These are phyloP conservation scores for Cadophora malorum DNA, from an alignment of 2,329 filamentous ascomycete genomes.

Conservation along the genomic window DNA sequence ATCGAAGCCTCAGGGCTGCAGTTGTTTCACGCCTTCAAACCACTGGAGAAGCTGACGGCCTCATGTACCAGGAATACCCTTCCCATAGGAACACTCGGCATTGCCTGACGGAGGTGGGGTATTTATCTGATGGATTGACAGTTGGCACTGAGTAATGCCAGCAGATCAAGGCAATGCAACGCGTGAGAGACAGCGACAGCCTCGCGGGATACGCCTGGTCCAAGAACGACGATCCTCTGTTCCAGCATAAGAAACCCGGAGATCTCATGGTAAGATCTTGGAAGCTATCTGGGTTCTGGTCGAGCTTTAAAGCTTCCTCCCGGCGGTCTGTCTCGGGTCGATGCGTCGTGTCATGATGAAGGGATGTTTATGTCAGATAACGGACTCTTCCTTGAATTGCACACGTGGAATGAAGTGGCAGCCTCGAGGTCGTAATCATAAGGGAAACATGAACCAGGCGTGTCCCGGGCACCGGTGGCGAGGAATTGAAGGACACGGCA, in stretches of 20 bases:
- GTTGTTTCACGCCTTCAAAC: background rate
- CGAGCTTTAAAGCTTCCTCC: slow-evolving; percentile 6
- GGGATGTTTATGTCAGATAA: background rate
- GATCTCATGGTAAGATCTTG: background rate
- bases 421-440: background rate
- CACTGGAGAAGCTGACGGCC: background rate
- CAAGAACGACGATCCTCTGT: slow-evolving; percentile 5
- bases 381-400: background rate
- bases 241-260: slow-evolving; percentile 5
- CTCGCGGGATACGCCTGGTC: slow-evolving; percentile 8
- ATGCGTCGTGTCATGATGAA: background rate
- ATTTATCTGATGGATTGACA: slow-evolving; percentile 13
- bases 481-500: background rate
- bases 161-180: background rate
- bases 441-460: background rate
- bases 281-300: background rate
- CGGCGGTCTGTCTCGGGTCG: background rate
- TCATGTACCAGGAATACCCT: slow-evolving; percentile 18
- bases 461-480: slow-evolving; percentile 2
- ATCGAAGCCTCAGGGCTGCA: slow-evolving; percentile 16
- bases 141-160: slow-evolving; percentile 15
- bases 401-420: background rate
- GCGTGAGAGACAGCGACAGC: slow-evolving; percentile 7
- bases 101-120: background rate
- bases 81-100: slow-evolving; percentile 9